Evolutionary conservation across 352 stramenopile genomes (phyloP), one percentile per base, ranked within the genome.

Genomic region (Globisporangium takayamanum): DNA sequence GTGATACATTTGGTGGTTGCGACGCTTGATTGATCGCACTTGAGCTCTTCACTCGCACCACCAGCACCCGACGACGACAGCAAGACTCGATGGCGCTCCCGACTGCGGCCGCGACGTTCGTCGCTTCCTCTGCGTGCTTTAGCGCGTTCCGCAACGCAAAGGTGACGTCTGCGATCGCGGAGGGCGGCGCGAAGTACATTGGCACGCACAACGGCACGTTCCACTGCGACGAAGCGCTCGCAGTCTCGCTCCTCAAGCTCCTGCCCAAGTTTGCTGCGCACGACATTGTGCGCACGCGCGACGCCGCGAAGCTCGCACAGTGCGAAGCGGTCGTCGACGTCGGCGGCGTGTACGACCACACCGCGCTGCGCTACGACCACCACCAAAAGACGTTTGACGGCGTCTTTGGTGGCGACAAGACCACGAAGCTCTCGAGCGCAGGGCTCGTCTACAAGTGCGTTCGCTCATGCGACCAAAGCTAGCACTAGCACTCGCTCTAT

Each of bases 181-280:
- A 82, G 26, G 61, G 57, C n/a, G 62, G 54, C 30, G 63, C 68
- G 47, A 95, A 96, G 66, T 86, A 89, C 67, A 98, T 99, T 65
- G 96, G 95, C 55, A 99, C 96, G 6, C 97, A 99, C 84, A 97
- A 96, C 53, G 96, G 96, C 50, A 97, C 87, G 59, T 99, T 99
- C 78, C 97, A 99, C 74, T 98, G 96, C 59, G 97, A 99, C 67
- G 97, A 99, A 69, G 96, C 96, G 51, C 82, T 99, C 60, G 97
- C 96, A 4, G 95, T 98, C 30, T 98, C 87, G 54, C 94, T 99
- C 74, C 84, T 99, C 49, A 97, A 97, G 69, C 74, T 98, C 52
- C 68, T 97, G 61, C 89, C 94, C 12, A 69, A 87, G 50, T 99
- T 97, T 70, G 79, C 89, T 30, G 50, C 65, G 28, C 80, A 92